Percentiles rank a stretch among this genome's conserved stretches.
Evolutionary conservation across 306 rosid species (phyloP).

Genomic region (Bauhinia variegata): DNA sequence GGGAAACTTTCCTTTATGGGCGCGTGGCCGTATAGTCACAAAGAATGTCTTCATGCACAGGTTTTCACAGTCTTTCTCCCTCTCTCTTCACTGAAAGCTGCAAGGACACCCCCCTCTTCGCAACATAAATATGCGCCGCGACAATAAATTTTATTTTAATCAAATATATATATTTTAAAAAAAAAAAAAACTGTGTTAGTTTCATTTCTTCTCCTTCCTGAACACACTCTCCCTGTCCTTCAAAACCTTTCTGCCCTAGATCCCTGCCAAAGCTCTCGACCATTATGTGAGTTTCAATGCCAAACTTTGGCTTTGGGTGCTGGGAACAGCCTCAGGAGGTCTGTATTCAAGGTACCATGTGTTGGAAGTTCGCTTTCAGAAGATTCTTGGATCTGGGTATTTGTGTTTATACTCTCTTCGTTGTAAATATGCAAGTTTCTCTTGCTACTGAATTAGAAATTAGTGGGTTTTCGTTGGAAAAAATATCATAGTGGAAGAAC

Average conservation of each 20-base stretch:
- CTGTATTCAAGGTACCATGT: conserved; percentile 30
- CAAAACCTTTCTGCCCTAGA: conserved; percentile 67
- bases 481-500: conserved; percentile 35
- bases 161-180: conserved; percentile 8
- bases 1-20: not conserved
- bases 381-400: conserved; percentile 38
- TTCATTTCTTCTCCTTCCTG: conserved; percentile 43
- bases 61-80: not conserved
- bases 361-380: conserved; percentile 37
- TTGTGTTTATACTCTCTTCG: conserved; percentile 27
- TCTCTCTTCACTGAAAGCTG: conserved; percentile 47
- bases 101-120: conserved; percentile 46
- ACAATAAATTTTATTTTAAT: conserved; percentile 31
- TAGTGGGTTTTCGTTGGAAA: conserved; percentile 30
- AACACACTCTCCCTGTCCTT: conserved; percentile 45
- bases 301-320: conserved; percentile 21
- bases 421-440: conserved; percentile 27
- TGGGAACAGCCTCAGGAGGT: conserved; percentile 21
- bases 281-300: conserved; percentile 42
- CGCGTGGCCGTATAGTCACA: conserved; percentile 31
- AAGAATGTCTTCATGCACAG: conserved; percentile 32
- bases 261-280: conserved; percentile 49
- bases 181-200: conserved; percentile 4
- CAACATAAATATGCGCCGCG: conserved; percentile 58
- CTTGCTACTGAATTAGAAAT: conserved; percentile 18